A percentile compares a stretch with the other conserved stretches of the same genome.
Evolutionary conservation across 2,329 filamentous ascomycete genomes (phyloP).

Genomic region (Westerdykella ornata): DNA sequence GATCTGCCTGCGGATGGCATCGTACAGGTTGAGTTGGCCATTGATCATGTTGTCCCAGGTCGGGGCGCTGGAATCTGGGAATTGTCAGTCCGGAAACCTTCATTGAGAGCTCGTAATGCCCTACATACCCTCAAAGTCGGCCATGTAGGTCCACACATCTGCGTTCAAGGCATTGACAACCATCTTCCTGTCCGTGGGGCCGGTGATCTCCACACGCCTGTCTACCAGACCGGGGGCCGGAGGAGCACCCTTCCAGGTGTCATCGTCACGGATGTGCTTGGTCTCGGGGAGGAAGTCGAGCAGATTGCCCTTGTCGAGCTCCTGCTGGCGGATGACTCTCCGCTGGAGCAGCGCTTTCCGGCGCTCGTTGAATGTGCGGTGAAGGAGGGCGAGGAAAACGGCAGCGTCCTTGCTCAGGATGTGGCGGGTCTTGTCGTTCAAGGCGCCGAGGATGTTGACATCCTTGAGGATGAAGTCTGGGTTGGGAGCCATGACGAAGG

Average conservation of each 20-base stretch:
- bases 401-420: constrained; percentile 87
- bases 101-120: background rate
- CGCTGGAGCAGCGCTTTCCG: constrained; percentile 85
- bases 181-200: constrained; percentile 97
- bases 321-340: constrained; percentile 77
- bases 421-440: constrained; percentile 75
- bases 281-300: constrained; percentile 96
- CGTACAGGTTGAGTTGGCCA: constrained; percentile 94
- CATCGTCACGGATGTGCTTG: constrained; percentile 87
- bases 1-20: constrained; percentile 85
- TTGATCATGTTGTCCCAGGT: constrained; percentile 99
- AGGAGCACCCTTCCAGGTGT: constrained; percentile 85
- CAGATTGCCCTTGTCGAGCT: constrained; percentile 81
- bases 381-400: constrained; percentile 87
- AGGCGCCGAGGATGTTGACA: constrained; percentile 73
- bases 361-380: constrained; percentile 86
- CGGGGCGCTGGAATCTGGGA: constrained; percentile 79
- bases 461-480: constrained; percentile 72
- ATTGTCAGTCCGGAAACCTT: constrained; percentile 8
- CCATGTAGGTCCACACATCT: constrained; percentile 98
- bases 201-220: constrained; percentile 92
- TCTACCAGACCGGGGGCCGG: constrained; percentile 90
- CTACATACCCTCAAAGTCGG: constrained; percentile 83
- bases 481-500: constrained; percentile 41
- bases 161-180: constrained; percentile 95